Conservation (phyloP, 2,329 filamentous ascomycete genomes). For the Xylaria sp. region DNA sequence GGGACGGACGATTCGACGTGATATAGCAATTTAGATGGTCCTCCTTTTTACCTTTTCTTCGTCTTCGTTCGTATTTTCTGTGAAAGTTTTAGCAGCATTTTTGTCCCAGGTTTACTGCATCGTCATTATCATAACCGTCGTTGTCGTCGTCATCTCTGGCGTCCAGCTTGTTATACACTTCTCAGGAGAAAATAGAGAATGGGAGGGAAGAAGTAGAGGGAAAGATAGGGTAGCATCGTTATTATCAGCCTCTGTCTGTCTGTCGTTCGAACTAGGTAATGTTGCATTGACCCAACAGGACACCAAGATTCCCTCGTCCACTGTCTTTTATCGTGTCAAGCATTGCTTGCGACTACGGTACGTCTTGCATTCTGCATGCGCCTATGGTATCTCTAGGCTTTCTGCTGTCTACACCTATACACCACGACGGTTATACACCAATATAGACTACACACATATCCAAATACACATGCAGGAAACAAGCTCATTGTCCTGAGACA, state of each 20-base stretch:
- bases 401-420: background rate
- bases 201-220: background rate
- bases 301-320: slow-evolving; percentile 16
- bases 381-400: background rate
- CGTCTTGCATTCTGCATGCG: slow-evolving; percentile 25
- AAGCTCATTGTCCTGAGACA: slow-evolving; percentile 25
- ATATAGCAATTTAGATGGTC: background rate
- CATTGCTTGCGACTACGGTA: slow-evolving; percentile 21
- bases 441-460: background rate
- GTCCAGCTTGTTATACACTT: background rate
- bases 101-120: background rate
- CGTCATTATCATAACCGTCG: background rate
- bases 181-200: background rate
- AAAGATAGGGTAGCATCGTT: slow-evolving; percentile 20
- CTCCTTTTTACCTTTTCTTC: background rate
- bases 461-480: slow-evolving; percentile 20
- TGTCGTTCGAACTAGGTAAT: slow-evolving; percentile 4
- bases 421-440: background rate
- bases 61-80: background rate
- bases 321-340: slow-evolving; percentile 16
- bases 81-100: background rate
- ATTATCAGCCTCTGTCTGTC: slow-evolving; percentile 26
- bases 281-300: slow-evolving; percentile 21
- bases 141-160: background rate
- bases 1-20: background rate